Evolutionary conservation across 768 basidiomycete genomes (phyloP).

Genomic region (Leccinum fibrillosum): DNA sequence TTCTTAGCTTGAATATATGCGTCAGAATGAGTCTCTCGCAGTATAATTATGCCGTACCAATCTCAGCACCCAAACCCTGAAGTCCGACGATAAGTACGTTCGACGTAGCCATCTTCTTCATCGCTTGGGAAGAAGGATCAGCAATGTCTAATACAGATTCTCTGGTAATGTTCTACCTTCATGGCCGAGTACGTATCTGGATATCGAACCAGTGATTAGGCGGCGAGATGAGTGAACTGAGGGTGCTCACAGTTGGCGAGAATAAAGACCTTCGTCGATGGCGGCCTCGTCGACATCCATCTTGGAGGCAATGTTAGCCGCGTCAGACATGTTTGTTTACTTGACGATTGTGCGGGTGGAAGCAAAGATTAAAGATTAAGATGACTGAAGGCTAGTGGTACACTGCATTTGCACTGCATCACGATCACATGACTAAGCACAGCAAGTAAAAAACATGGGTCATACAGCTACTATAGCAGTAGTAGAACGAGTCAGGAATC

Average conservation of each 20-base stretch:
- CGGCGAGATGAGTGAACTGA: conserved; percentile 11
- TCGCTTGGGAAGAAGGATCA: conserved; percentile 56
- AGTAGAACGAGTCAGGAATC: background rate
- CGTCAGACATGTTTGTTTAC: conserved; percentile 33
- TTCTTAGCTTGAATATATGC: conserved; percentile 68
- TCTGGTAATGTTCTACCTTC: conserved; percentile 57
- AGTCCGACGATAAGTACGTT: conserved; percentile 93
- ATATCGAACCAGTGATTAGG: conserved; percentile 18
- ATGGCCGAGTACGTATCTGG: conserved; percentile 91
- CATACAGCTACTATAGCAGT: background rate
- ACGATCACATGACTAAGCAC: conserved; percentile 22
- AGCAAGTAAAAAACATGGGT: background rate
- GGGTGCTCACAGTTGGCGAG: conserved; percentile 78
- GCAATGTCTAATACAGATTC: background rate
- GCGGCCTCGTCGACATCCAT: conserved; percentile 88
- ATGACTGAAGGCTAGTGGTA: background rate
- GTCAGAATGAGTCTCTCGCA: conserved; percentile 10
- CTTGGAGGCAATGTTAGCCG: conserved; percentile 37
- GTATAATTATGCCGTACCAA: conserved; percentile 51
- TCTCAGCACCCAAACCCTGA: conserved; percentile 92
- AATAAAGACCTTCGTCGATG: conserved; percentile 93
- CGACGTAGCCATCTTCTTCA: conserved; percentile 98
- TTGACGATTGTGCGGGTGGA: conserved; percentile 1
- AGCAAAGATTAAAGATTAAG: conserved; percentile 9
- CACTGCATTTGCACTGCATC: background rate